A percentile compares a stretch with the other conserved stretches of the same genome.
Evolutionary conservation across 2,329 filamentous ascomycete genomes (phyloP).

Genomic region (Aspergillus pseudoviridinutans): DNA sequence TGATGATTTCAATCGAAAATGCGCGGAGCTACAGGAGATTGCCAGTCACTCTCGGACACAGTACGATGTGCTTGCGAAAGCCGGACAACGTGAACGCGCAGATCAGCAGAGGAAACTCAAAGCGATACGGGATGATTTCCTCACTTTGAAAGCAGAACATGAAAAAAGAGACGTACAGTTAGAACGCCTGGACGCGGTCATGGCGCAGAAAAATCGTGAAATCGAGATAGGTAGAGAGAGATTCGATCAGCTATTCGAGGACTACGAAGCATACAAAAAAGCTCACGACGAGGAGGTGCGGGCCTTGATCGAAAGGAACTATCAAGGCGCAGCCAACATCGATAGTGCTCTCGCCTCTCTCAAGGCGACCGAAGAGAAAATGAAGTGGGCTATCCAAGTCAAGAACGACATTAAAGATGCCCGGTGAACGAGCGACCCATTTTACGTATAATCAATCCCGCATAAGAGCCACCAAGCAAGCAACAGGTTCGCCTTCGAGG

Average conservation of each 20-base stretch:
- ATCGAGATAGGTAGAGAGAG: constrained; percentile 38
- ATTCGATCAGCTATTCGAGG: constrained; percentile 36
- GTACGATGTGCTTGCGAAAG: constrained; percentile 42
- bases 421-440: constrained; percentile 14
- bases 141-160: constrained; percentile 31
- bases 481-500: neutral
- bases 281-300: constrained; percentile 39
- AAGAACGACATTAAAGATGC: constrained; percentile 31
- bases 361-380: constrained; percentile 40
- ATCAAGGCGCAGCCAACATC: constrained; percentile 29
- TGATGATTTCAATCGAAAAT: constrained; percentile 38
- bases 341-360: constrained; percentile 38
- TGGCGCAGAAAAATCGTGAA: constrained; percentile 45
- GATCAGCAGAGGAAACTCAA: constrained; percentile 39
- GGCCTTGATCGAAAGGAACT: constrained; percentile 27
- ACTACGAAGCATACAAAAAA: constrained; percentile 42
- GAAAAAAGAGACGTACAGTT: constrained; percentile 35
- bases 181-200: constrained; percentile 41
- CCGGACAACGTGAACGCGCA: constrained; percentile 38
- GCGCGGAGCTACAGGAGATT: constrained; percentile 36
- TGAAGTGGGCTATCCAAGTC: constrained; percentile 48
- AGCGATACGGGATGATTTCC: constrained; percentile 32
- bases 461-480: neutral
- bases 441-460: neutral
- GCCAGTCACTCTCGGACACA: constrained; percentile 38